Evolutionary conservation across 106 monocot genomes (phyloP).

Genomic region (Dendrobium huoshanense): DNA sequence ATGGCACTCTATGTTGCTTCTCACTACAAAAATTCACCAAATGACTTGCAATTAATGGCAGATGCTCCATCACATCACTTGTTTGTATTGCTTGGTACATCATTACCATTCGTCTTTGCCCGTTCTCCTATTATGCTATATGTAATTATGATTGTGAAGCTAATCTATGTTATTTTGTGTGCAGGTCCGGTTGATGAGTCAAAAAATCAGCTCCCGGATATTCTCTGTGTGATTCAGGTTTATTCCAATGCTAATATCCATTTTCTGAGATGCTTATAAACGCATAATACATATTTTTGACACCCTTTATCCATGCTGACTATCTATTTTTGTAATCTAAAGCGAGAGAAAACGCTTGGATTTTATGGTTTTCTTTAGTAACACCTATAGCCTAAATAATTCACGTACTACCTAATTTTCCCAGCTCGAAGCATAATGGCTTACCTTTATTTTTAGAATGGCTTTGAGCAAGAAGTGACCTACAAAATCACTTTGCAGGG

Average conservation of each 20-base stretch:
- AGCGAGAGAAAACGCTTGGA: not conserved
- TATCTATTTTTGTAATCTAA: not conserved
- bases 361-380: not conserved
- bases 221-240: constrained; percentile 96
- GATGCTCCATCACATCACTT: constrained; percentile 99
- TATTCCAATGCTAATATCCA: not conserved
- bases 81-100: constrained; percentile 94
- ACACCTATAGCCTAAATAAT: not conserved
- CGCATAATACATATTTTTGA: not conserved
- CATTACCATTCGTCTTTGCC: not conserved
- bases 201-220: constrained; percentile 90
- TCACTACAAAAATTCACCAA: constrained; percentile 98
- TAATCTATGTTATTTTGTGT: constrained; percentile 10
- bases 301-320: not conserved
- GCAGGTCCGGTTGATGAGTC: constrained; percentile 93
- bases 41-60: constrained; percentile 99
- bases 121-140: not conserved
- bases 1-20: constrained; percentile 99
- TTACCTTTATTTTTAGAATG: not conserved
- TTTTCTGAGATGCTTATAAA: not conserved
- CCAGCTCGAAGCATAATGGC: not conserved
- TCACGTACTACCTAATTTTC: not conserved
- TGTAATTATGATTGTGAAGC: not conserved
- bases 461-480: not conserved
- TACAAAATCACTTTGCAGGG: not conserved